Base-by-base conservation (phyloP, 257 asterid genomes). In the Striga asiatica region DNA sequence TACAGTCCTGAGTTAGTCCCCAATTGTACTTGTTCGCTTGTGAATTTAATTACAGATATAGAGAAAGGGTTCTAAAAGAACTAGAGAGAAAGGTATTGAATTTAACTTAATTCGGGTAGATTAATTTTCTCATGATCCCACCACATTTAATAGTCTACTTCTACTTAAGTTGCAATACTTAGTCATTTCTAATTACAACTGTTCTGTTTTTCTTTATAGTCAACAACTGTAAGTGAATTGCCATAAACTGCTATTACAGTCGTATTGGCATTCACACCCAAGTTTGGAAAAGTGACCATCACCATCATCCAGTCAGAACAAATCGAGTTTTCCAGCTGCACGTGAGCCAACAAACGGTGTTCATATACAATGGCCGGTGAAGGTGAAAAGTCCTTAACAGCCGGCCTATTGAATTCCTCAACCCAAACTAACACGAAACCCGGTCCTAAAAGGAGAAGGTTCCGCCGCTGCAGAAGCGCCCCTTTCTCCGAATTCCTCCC, bases 381-480 rank as follows among this genome's bases (percentile, higher is more conserved):
- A 32, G 56, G 50, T n/a, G 71, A 71, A 8, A 61, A 49, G 19
- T 54, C 79, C 57, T 54, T 75, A 38, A 35, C 54, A 34, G 14
- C 59, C 22, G 56, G 41, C 50, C 66, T 74, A 47, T 58, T 72
- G 31, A 72, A 22, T 56, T 74, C 71, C 25, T 21, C 64, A 22
- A 27, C 61, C 47, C 64, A 58, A 64, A 51, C 28, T 34, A 52
- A 62, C 60, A 66, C 24, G 17, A 69, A 38, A 8, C 38, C 29
- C 38, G 73, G 42, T 53, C 54, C 75, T 3, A 75, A 54, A 49
- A 74, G 73, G 51, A 78, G 61, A 71, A 72, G 85, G 65, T 71
- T 50, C 8, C 95, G 96, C 31, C 76, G 94, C 24, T 71, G 95
- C 64, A 81, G 69, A 74, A 91, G 96, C 62, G 86, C 87, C 45